phyloP scores from a whole-genome alignment of 345 rosid genomes.

The Pistacia atlantica region DNA sequence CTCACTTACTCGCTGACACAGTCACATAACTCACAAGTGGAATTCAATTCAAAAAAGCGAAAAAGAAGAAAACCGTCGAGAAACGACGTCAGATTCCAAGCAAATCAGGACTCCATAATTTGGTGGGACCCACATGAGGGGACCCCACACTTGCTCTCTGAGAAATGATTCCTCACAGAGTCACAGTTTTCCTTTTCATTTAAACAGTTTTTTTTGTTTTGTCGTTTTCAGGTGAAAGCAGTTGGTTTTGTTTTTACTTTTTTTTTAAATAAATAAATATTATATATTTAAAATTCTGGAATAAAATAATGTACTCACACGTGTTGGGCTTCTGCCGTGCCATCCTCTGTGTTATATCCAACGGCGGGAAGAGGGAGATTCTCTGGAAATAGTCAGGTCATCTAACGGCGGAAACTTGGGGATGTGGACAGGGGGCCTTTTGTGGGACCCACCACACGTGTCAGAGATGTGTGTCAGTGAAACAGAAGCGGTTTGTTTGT shows the following conservation, averaged over 20 bases:
- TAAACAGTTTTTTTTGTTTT: slow-evolving; percentile 3
- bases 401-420: neutral
- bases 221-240: slow-evolving; percentile 25
- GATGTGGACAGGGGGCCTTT: neutral
- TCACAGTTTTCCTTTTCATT: neutral
- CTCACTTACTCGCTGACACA: too few relatives aligned
- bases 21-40: neutral
- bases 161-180: slow-evolving; percentile 19
- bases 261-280: neutral
- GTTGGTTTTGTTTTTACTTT: neutral
- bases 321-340: neutral
- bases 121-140: slow-evolving; percentile 15
- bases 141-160: neutral
- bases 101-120: slow-evolving; percentile 3
- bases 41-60: neutral
- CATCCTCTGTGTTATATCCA: slow-evolving; percentile 16
- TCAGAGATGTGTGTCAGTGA: slow-evolving; percentile 8
- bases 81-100: slow-evolving; percentile 10
- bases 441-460: slow-evolving; percentile 28
- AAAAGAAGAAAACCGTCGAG: neutral
- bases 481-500: neutral
- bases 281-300: neutral
- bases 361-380: slow-evolving; percentile 9
- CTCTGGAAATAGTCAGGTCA: neutral
- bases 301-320: neutral